These are phyloP conservation scores for Pisolithus tinctorius DNA, from an alignment of 768 basidiomycete species.

Conservation along the genomic window DNA sequence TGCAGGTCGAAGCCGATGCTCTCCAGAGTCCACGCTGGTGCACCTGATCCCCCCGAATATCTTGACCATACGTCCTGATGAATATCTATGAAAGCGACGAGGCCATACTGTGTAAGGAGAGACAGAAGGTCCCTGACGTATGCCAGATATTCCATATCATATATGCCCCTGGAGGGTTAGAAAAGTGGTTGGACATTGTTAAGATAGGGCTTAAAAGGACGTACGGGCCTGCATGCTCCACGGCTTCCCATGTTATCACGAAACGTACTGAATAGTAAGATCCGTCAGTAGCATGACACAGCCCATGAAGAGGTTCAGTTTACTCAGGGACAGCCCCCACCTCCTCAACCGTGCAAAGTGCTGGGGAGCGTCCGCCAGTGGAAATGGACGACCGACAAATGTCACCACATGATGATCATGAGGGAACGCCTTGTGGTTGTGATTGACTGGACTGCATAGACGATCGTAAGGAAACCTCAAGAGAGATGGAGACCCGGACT, in stretches of 20 bases:
- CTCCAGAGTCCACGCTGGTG: conserved; percentile 93
- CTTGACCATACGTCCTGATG: conserved; percentile 98
- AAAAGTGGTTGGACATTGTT: not conserved
- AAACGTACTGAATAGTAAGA: conserved; percentile 59
- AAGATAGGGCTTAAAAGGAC: conserved; percentile 25
- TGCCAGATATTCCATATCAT: conserved; percentile 75
- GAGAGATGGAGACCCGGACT: conserved; percentile 16
- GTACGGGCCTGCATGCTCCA: conserved; percentile 90
- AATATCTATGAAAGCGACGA: conserved; percentile 69
- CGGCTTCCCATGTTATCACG: conserved; percentile 93
- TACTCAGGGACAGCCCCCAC: conserved; percentile 87
- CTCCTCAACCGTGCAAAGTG: conserved; percentile 73
- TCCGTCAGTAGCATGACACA: not conserved
- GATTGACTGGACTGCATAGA: conserved; percentile 53
- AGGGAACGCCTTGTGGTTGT: conserved; percentile 64
- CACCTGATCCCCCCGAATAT: conserved; percentile 91
- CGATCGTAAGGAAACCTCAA: not conserved
- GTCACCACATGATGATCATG: conserved; percentile 57
- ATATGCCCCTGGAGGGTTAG: conserved; percentile 53
- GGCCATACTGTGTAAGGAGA: conserved; percentile 63
- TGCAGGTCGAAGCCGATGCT: conserved; percentile 78
- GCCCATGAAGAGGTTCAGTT: conserved; percentile 20
- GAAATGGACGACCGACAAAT: conserved; percentile 89
- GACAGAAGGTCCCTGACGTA: conserved; percentile 70
- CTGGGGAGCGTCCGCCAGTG: conserved; percentile 79